Evolutionary conservation across 1,284 basidiomycete genomes (phyloP).

Genomic region (Wallemia ichthyophaga): DNA sequence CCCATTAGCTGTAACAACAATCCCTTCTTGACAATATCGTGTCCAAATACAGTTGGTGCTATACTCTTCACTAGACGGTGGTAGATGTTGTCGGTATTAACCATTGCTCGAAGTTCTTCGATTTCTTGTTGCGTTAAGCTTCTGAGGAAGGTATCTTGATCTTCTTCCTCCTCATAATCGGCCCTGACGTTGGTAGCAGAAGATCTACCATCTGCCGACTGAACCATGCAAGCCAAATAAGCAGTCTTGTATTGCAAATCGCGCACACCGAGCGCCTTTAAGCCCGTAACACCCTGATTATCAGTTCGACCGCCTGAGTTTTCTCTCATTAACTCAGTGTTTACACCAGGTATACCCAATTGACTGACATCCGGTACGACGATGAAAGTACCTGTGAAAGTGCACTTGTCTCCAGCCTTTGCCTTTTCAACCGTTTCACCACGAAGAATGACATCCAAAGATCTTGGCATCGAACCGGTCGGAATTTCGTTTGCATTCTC

Average conservation of each 20-base stretch:
- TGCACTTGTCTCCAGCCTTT: constrained; percentile 95
- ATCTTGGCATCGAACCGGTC: constrained; percentile 89
- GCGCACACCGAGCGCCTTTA: constrained; percentile 78
- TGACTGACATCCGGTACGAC: constrained; percentile 96
- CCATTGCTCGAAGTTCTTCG: constrained; percentile 80
- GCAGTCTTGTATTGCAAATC: constrained; percentile 97
- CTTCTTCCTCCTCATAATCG: constrained; percentile 48
- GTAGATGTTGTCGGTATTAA: constrained; percentile 76
- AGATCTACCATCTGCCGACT: constrained; percentile 49
- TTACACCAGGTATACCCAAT: constrained; percentile 78
- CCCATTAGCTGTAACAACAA: constrained; percentile 93
- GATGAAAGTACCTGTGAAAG: constrained; percentile 92
- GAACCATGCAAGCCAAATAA: constrained; percentile 91
- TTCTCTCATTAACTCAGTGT: constrained; percentile 72
- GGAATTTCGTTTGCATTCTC: constrained; percentile 98
- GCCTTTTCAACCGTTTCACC: constrained; percentile 86
- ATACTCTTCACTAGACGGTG: constrained; percentile 74
- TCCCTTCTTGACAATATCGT: constrained; percentile 96
- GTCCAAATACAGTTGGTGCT: constrained; percentile 91
- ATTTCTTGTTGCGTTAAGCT: constrained; percentile 77
- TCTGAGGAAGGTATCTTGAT: constrained; percentile 44
- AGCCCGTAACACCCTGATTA: constrained; percentile 63
- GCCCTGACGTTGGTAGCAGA: constrained; percentile 51
- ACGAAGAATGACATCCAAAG: constrained; percentile 76
- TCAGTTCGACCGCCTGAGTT: constrained; percentile 33